Conservation (phyloP, 1,284 basidiomycete species). For the Pyrrhoderma noxium region DNA sequence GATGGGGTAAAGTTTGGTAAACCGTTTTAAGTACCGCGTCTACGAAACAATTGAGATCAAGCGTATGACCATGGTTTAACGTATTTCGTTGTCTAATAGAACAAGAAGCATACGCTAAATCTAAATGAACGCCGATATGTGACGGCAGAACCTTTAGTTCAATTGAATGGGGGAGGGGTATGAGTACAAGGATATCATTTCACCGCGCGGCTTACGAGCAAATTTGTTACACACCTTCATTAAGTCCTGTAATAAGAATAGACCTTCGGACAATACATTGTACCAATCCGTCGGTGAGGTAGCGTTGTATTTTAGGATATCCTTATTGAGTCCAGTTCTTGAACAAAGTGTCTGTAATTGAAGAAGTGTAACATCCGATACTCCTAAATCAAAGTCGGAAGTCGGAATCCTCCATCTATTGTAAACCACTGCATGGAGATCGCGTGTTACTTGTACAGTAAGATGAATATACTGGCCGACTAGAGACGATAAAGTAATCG, state of each 20-base stretch:
- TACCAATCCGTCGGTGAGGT: slow-evolving; percentile 51
- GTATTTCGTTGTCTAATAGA: slow-evolving; percentile 36
- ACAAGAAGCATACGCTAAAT: slow-evolving; percentile 64
- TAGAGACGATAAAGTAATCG: slow-evolving; percentile 79
- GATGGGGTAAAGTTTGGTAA: slow-evolving; percentile 58
- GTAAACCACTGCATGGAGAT: slow-evolving; percentile 82
- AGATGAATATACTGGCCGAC: slow-evolving; percentile 83
- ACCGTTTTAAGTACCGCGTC: slow-evolving; percentile 78
- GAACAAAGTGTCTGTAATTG: slow-evolving; percentile 72
- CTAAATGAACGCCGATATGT: slow-evolving; percentile 71
- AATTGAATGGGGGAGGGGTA: background rate
- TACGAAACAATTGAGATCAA: slow-evolving; percentile 75
- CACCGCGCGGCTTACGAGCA: slow-evolving; percentile 3
- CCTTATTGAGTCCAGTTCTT: slow-evolving; percentile 39
- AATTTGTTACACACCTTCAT: slow-evolving; percentile 50
- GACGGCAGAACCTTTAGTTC: slow-evolving; percentile 66
- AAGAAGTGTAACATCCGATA: slow-evolving; percentile 73
- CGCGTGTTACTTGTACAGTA: slow-evolving; percentile 87
- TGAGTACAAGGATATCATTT: slow-evolving; percentile 7
- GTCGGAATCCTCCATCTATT: slow-evolving; percentile 69
- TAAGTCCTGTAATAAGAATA: slow-evolving; percentile 67
- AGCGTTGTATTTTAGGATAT: slow-evolving; percentile 24
- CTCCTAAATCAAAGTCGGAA: slow-evolving; percentile 67
- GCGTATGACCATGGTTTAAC: slow-evolving; percentile 36
- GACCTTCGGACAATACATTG: slow-evolving; percentile 41